phyloP scores from a whole-genome alignment of 306 rosid species.

The Malus fusca region DNA sequence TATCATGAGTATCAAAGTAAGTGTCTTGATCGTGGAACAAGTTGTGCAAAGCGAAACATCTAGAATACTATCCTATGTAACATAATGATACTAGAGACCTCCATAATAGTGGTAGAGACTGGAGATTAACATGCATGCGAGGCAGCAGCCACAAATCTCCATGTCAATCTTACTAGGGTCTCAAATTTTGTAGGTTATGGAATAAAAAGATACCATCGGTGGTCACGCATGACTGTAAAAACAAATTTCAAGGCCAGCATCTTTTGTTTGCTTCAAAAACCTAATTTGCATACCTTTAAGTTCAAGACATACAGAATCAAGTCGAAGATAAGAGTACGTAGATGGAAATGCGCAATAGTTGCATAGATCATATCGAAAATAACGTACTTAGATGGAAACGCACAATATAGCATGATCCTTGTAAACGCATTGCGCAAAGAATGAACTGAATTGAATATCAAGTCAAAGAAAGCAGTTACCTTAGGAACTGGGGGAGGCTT shows the following conservation, averaged over 20 bases:
- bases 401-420: neutral
- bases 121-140: neutral
- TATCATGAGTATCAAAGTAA: neutral
- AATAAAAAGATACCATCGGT: neutral
- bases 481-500: constrained; percentile 87
- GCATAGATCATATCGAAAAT: neutral
- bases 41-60: neutral
- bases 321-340: neutral
- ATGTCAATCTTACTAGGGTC: neutral
- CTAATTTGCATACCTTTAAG: no score
- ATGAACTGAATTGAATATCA: constrained; percentile 12
- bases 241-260: neutral
- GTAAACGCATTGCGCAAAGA: neutral
- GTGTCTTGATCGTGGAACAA: neutral
- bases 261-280: no score
- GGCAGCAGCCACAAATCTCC: neutral
- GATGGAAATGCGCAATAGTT: neutral
- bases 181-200: neutral
- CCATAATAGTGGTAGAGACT: neutral
- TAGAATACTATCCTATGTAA: neutral
- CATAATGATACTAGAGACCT: neutral
- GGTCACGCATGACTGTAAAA: neutral
- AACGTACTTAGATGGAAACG: neutral
- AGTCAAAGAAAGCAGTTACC: constrained; percentile 39
- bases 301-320: no score